phyloP scores from a whole-genome alignment of 805 yeast genomes.

The Ogataea pilisensis region DNA sequence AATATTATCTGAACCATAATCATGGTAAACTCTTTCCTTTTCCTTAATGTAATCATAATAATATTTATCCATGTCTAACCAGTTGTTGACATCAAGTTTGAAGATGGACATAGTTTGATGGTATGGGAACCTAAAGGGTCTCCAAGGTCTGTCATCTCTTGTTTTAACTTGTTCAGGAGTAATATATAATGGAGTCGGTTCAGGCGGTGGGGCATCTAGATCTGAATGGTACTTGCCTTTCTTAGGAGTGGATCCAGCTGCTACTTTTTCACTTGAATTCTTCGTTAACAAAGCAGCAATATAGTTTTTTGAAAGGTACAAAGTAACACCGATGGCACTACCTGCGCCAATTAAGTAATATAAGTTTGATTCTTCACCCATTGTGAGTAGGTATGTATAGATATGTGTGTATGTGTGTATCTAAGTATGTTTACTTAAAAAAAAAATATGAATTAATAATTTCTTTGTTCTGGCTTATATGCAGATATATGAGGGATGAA shows the following conservation, averaged over 20 bases:
- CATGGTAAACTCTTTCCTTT: slow-evolving; percentile 52
- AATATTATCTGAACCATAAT: slow-evolving; percentile 57
- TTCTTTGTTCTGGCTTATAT: no score
- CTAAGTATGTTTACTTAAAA: no score
- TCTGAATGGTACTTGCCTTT: slow-evolving; percentile 22
- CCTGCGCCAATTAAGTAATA: slow-evolving; percentile 22
- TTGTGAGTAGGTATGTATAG: no score
- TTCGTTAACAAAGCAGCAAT: slow-evolving; percentile 5
- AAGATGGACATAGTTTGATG: slow-evolving; percentile 76
- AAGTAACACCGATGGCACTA: slow-evolving; percentile 18
- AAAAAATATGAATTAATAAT: no score
- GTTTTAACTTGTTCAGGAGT: slow-evolving; percentile 63
- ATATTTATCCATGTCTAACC: slow-evolving; percentile 79
- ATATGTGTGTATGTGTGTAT: no score
- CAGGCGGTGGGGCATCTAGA: slow-evolving; percentile 33
- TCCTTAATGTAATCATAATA: slow-evolving; percentile 64
- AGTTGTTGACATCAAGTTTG: slow-evolving; percentile 67
- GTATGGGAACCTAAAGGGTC: slow-evolving; percentile 78
- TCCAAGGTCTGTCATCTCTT: slow-evolving; percentile 75
- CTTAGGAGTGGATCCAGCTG: slow-evolving; percentile 2
- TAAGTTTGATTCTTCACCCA: slow-evolving; percentile 11
- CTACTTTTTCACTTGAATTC: slow-evolving; percentile 3
- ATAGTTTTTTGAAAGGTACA: slow-evolving; percentile 17
- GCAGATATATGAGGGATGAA: neutral
- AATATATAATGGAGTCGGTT: slow-evolving; percentile 55